phyloP scores from a whole-genome alignment of 225 moss, liverwort and hornwort genomes.

The Sphagnum tenellum region DNA sequence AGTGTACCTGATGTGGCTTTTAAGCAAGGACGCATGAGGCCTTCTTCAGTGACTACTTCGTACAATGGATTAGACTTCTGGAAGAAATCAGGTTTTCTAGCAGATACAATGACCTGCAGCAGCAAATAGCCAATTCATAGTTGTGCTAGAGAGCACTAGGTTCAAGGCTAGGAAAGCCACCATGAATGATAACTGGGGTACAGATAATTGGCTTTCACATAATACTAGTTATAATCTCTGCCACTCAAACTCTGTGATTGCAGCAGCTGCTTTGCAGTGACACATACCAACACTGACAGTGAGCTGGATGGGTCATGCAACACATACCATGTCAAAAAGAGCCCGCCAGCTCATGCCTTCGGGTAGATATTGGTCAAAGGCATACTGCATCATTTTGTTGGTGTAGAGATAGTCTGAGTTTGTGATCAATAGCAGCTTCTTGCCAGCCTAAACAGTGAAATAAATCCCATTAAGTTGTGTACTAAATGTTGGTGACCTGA shows the following conservation, averaged over 20 bases:
- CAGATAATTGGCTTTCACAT: no score
- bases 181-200: no score
- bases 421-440: conserved; percentile 75
- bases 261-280: not conserved
- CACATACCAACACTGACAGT: not conserved
- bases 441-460: conserved; percentile 46
- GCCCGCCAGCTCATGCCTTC: conserved; percentile 72
- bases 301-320: not conserved
- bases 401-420: conserved; percentile 90
- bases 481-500: no score
- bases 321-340: conserved; percentile 78
- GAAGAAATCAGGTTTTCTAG: conserved; percentile 86
- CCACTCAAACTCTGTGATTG: no score
- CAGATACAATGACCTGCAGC: conserved; percentile 79
- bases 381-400: conserved; percentile 90
- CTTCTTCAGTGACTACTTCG: conserved; percentile 81
- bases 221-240: no score
- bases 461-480: no score
- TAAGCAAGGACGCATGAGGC: conserved; percentile 85
- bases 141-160: no score
- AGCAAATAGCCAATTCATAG: not conserved
- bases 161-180: no score
- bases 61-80: conserved; percentile 81
- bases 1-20: conserved; percentile 72
- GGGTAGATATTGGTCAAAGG: conserved; percentile 79